Percentiles rank a stretch among this genome's conserved stretches.
phyloP scores from a whole-genome alignment of 139 green algal species.

The Coccomyxa sp. region DNA sequence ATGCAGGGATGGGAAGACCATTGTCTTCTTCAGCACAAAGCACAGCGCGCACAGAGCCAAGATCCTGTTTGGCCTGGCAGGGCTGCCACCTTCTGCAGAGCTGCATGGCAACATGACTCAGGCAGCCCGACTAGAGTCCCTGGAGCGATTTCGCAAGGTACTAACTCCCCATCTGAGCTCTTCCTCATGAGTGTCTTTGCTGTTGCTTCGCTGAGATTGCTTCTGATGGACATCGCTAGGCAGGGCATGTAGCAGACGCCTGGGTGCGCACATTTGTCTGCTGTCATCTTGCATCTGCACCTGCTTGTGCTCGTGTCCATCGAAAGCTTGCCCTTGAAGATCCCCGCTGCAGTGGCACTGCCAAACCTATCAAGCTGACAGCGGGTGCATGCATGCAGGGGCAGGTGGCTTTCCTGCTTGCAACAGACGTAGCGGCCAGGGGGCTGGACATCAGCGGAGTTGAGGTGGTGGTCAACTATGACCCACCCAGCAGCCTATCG shows the following conservation, averaged over 20 bases:
- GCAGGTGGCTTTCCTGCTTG: conserved; percentile 69
- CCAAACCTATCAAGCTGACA: no score
- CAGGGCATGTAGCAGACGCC: no score
- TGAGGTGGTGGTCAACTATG: conserved; percentile 70
- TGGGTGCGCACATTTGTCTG: no score
- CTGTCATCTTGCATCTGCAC: no score
- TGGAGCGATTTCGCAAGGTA: conserved; percentile 77
- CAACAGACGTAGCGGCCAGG: conserved; percentile 86
- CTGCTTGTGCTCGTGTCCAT: no score
- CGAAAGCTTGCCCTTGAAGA: no score
- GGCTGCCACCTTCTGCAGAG: conserved; percentile 76
- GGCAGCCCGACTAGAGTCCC: conserved; percentile 76
- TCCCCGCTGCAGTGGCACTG: no score
- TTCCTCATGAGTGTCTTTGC: no score
- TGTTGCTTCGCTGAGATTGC: no score
- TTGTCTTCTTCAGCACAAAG: conserved; percentile 94
- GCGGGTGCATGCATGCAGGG: conserved; percentile 25
- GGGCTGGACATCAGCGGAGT: conserved; percentile 96
- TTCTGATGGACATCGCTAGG: no score
- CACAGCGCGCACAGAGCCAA: conserved; percentile 85
- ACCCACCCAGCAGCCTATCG: conserved; percentile 51
- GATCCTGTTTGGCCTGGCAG: conserved; percentile 89
- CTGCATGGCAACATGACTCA: conserved; percentile 96
- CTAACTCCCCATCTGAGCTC: no score
- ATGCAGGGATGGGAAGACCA: conserved; percentile 66